A percentile compares a stretch with the other conserved stretches of the same genome.
Conservation (phyloP, 2,329 filamentous ascomycete genomes). For the Myriosclerotinia curreyana region DNA sequence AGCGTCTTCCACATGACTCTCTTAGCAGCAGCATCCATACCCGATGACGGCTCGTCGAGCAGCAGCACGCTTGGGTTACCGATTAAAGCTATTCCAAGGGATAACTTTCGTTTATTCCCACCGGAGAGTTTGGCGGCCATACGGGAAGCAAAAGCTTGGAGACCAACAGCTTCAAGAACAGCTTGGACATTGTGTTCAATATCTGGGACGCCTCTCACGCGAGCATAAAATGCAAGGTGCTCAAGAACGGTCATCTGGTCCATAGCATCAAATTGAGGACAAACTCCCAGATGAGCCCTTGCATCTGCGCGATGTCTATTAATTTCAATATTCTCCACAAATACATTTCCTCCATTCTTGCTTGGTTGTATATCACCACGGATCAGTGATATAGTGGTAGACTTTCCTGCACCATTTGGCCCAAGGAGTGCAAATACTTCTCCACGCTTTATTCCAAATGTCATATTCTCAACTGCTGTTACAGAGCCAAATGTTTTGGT, state of each 20-base stretch:
- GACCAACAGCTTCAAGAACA: conserved; percentile 76
- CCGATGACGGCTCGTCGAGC: conserved; percentile 83
- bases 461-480: conserved; percentile 82
- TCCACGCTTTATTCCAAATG: conserved; percentile 74
- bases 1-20: conserved; percentile 91
- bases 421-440: conserved; percentile 88
- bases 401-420: conserved; percentile 89
- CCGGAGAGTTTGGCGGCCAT: conserved; percentile 80
- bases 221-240: conserved; percentile 84
- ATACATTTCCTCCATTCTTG: conserved; percentile 68
- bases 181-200: conserved; percentile 74
- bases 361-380: conserved; percentile 79
- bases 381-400: conserved; percentile 83
- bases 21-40: conserved; percentile 88
- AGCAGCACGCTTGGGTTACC: conserved; percentile 85
- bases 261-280: conserved; percentile 83
- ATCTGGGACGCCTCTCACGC: conserved; percentile 73
- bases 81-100: conserved; percentile 85
- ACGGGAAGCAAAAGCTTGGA: conserved; percentile 65
- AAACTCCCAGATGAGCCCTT: conserved; percentile 79
- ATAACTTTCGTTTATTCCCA: conserved; percentile 91
- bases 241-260: conserved; percentile 88
- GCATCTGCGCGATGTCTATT: conserved; percentile 68
- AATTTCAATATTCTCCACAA: conserved; percentile 76
- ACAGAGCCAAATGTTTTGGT: conserved; percentile 75